Evolutionary conservation across 306 rosid genomes (phyloP).

Genomic region (Rosa persica): DNA sequence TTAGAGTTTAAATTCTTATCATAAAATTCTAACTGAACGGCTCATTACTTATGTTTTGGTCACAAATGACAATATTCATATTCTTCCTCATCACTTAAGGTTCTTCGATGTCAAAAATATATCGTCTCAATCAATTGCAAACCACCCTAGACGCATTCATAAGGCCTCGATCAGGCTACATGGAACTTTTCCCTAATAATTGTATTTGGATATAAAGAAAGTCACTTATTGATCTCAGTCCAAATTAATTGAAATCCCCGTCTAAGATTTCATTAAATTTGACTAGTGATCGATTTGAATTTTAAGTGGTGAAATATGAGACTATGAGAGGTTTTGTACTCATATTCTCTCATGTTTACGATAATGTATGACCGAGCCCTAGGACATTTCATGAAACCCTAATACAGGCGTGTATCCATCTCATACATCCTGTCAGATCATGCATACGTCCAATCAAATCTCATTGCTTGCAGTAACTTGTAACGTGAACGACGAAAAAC

Average conservation of each 20-base stretch:
- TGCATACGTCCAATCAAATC: conserved; percentile 3
- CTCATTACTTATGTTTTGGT: too few species aligned
- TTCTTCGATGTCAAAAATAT: too few species aligned
- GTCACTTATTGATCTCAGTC: not conserved
- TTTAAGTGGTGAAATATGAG: not conserved
- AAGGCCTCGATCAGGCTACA: not conserved
- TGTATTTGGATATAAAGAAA: not conserved
- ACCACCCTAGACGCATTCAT: not conserved
- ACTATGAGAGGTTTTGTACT: not conserved
- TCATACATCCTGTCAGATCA: not conserved
- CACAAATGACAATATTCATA: too few species aligned
- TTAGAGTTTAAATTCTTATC: too few species aligned
- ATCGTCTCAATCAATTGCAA: too few species aligned
- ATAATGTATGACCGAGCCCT: not conserved
- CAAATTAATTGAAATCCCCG: not conserved
- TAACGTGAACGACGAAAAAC: not conserved
- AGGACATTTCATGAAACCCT: not conserved
- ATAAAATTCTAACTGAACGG: too few species aligned
- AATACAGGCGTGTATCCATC: not conserved
- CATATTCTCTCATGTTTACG: not conserved
- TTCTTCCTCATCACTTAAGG: too few species aligned
- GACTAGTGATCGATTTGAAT: not conserved
- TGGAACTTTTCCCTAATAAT: not conserved
- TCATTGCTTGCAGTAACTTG: conserved; percentile 3
- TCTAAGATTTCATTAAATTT: not conserved